A percentile compares a stretch with the other conserved stretches of the same genome.
Conservation (phyloP, 1,139 yeast genomes). For the Debaryomycetaceae sp. region DNA sequence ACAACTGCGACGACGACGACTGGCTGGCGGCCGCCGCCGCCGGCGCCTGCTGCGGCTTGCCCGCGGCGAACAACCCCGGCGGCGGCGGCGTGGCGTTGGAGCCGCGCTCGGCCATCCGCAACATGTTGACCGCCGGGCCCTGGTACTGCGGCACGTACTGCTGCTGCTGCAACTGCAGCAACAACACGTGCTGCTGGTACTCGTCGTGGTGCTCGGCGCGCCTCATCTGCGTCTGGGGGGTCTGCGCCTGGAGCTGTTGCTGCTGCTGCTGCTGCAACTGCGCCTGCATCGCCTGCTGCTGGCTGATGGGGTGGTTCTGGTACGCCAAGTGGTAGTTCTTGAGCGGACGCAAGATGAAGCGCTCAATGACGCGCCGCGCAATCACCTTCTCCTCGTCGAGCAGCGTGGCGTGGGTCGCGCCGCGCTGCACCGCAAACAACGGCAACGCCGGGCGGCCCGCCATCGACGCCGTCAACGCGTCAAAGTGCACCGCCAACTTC, state of each 20-base stretch:
- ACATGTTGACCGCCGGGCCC: slow-evolving; percentile 24
- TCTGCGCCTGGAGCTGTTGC: slow-evolving; percentile 21
- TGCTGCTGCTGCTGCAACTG: slow-evolving; percentile 26
- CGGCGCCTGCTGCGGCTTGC: slow-evolving; percentile 10
- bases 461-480: slow-evolving; percentile 16
- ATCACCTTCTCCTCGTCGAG: slow-evolving; percentile 35
- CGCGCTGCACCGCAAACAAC: slow-evolving; percentile 33
- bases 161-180: slow-evolving; percentile 17
- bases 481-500: slow-evolving; percentile 32
- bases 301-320: slow-evolving; percentile 42
- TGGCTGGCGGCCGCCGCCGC: slow-evolving; percentile 21
- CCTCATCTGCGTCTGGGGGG: slow-evolving; percentile 16
- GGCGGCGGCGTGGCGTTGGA: slow-evolving; percentile 38
- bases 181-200: slow-evolving; percentile 17
- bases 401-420: slow-evolving; percentile 18
- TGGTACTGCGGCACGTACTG: slow-evolving; percentile 14
- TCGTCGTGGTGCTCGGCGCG: slow-evolving; percentile 11
- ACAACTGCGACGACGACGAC: slow-evolving; percentile 57
- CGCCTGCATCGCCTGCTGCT: slow-evolving; percentile 35
- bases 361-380: slow-evolving; percentile 41
- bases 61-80: slow-evolving; percentile 35
- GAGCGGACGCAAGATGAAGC: slow-evolving; percentile 37
- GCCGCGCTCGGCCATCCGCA: slow-evolving; percentile 28
- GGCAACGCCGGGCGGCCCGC: slow-evolving; percentile 23
- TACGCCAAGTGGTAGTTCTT: slow-evolving; percentile 47